Percentiles rank a stretch among this genome's conserved stretches.
Evolutionary conservation across 2,329 filamentous ascomycete species (phyloP).

Genomic region (Pseudocercospora cruenta): DNA sequence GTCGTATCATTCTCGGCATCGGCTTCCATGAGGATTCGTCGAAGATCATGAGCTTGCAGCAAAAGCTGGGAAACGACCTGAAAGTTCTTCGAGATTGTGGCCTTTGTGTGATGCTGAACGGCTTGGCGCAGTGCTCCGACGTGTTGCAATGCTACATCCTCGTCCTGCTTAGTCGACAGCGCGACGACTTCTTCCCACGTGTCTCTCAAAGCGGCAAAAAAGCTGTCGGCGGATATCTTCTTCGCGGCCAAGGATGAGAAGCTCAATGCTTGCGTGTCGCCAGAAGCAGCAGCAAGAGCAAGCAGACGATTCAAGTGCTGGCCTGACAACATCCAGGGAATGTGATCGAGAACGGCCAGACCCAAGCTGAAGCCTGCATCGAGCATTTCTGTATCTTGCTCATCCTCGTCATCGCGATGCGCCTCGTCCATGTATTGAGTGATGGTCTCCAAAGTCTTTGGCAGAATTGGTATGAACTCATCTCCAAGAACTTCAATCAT

Average conservation of each 20-base stretch:
- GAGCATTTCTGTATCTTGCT: slow-evolving; percentile 17
- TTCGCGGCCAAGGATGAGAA: slow-evolving; percentile 76
- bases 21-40: slow-evolving; percentile 54
- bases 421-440: slow-evolving; percentile 72
- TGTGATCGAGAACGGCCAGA: slow-evolving; percentile 74
- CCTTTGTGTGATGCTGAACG: slow-evolving; percentile 78
- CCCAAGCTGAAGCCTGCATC: slow-evolving; percentile 68
- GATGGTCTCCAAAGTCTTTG: slow-evolving; percentile 71
- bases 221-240: slow-evolving; percentile 74
- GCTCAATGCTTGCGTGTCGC: slow-evolving; percentile 38
- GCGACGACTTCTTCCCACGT: slow-evolving; percentile 67
- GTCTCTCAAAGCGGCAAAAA: slow-evolving; percentile 71
- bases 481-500: slow-evolving; percentile 87
- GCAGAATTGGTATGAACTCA: slow-evolving; percentile 80
- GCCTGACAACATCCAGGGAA: slow-evolving; percentile 87
- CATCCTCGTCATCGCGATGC: slow-evolving; percentile 56
- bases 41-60: slow-evolving; percentile 65
- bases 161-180: slow-evolving; percentile 54
- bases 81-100: slow-evolving; percentile 75
- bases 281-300: slow-evolving; percentile 70
- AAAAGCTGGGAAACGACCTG: slow-evolving; percentile 66
- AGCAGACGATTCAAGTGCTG: slow-evolving; percentile 74
- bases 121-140: slow-evolving; percentile 64
- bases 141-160: slow-evolving; percentile 26
- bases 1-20: slow-evolving; percentile 58